Evolutionary conservation across 1,284 basidiomycete species (phyloP).

Genomic region (Amylostereum areolatum): DNA sequence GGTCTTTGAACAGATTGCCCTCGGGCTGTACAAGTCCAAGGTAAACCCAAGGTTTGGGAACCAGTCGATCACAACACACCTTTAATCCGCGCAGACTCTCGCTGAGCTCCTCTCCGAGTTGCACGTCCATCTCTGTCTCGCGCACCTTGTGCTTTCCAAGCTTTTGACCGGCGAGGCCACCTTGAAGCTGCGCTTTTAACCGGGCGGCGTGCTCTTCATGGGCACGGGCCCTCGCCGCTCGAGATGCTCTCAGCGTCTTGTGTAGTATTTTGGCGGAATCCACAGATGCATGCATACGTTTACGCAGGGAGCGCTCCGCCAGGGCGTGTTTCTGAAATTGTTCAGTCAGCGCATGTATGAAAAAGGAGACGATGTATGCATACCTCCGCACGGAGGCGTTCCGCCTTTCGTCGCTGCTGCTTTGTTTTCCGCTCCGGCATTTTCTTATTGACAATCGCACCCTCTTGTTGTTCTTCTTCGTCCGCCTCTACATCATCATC

Average conservation of each 20-base stretch:
- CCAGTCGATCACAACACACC: conserved; percentile 36
- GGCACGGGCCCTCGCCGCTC: conserved; percentile 17
- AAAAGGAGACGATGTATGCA: conserved; percentile 9
- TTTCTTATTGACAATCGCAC: conserved; percentile 34
- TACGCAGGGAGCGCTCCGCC: conserved; percentile 50
- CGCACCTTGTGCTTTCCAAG: conserved; percentile 77
- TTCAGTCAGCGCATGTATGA: neutral
- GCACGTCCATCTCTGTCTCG: conserved; percentile 71
- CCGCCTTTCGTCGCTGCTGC: conserved; percentile 60
- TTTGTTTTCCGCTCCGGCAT: conserved; percentile 67
- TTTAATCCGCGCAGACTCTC: conserved; percentile 84
- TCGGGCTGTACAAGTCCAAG: conserved; percentile 73
- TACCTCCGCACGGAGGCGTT: conserved; percentile 57
- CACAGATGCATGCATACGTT: conserved; percentile 53
- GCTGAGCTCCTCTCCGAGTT: conserved; percentile 87
- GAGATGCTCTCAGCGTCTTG: conserved; percentile 28
- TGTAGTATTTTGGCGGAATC: conserved; percentile 48
- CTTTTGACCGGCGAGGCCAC: conserved; percentile 60
- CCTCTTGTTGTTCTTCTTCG: conserved; percentile 22
- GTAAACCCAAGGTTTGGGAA: conserved; percentile 2
- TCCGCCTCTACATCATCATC: conserved; percentile 34
- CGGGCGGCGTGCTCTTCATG: conserved; percentile 31
- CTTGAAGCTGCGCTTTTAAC: conserved; percentile 39
- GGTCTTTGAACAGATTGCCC: conserved; percentile 89
- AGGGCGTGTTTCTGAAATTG: conserved; percentile 49